Conservation (phyloP, 768 basidiomycete genomes). For the Russula lepida region DNA sequence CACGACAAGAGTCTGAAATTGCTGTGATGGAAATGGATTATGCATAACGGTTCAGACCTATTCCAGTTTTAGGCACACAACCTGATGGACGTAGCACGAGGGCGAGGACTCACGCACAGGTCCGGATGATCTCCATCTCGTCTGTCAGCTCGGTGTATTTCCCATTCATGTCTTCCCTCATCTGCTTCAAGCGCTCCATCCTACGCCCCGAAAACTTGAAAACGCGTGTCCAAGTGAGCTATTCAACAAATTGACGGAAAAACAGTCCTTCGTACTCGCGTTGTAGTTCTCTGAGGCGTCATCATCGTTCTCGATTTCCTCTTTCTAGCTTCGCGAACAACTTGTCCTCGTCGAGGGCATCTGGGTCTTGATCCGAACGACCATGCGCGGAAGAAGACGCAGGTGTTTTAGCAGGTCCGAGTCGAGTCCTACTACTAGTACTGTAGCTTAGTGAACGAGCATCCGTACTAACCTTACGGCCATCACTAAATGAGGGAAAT, state of each 20-base stretch:
- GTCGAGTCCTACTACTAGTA: neutral
- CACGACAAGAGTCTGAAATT: conserved; percentile 82
- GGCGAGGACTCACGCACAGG: conserved; percentile 66
- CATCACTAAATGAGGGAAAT: no score
- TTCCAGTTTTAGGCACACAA: conserved; percentile 20
- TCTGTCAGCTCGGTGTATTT: conserved; percentile 72
- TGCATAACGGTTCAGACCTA: conserved; percentile 54
- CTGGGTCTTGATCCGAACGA: conserved; percentile 15
- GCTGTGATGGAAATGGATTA: conserved; percentile 91
- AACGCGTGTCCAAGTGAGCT: neutral
- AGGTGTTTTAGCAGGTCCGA: neutral
- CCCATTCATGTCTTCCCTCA: conserved; percentile 69
- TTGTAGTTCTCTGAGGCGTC: conserved; percentile 62
- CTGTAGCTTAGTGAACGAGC: neutral
- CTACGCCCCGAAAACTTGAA: no score
- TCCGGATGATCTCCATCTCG: conserved; percentile 83
- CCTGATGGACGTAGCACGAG: neutral
- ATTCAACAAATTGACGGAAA: no score
- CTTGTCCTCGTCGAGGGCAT: conserved; percentile 48
- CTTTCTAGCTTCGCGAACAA: conserved; percentile 80
- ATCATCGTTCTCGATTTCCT: conserved; percentile 74
- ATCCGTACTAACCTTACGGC: neutral
- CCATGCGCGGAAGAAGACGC: conserved; percentile 32
- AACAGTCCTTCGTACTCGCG: conserved; percentile 46
- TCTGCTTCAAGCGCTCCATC: conserved; percentile 54